Evolutionary conservation across 192 early-diverging fungal species (phyloP).

Genomic region (Polychytrium aggregatum): DNA sequence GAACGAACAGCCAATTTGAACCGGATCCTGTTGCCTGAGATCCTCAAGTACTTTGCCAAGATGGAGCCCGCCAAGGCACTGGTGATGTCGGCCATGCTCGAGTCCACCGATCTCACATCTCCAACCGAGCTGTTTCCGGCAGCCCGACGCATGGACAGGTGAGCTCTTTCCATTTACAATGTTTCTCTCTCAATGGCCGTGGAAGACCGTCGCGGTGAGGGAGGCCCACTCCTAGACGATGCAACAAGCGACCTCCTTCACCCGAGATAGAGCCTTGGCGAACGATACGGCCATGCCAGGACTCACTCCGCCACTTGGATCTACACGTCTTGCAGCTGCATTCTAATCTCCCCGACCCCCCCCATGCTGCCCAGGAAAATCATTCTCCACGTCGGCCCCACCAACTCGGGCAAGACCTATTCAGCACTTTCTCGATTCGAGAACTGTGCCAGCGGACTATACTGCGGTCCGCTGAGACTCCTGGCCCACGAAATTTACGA

Average conservation of each 20-base stretch:
- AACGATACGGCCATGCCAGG: background rate
- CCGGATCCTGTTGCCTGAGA: conserved; percentile 17
- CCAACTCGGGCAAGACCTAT: conserved; percentile 96
- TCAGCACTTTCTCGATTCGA: conserved; percentile 67
- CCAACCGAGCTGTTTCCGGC: conserved; percentile 71
- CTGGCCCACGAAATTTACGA: conserved; percentile 89
- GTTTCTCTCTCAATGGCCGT: no score
- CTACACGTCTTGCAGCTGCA: background rate
- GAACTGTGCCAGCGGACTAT: conserved; percentile 52
- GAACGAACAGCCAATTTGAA: no score
- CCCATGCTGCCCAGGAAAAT: conserved; percentile 52
- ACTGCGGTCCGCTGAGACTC: conserved; percentile 82
- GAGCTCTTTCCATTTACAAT: background rate
- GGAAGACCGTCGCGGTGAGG: no score
- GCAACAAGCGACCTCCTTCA: background rate
- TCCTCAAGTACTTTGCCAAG: conserved; percentile 16
- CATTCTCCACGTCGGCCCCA: conserved; percentile 90
- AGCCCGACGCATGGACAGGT: conserved; percentile 66
- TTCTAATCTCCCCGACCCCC: background rate
- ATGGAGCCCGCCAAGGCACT: conserved; percentile 1
- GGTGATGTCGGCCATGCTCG: conserved; percentile 10
- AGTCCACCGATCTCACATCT: conserved; percentile 61
- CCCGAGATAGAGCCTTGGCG: background rate
- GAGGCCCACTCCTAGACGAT: no score
- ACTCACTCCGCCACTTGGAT: background rate